Percentiles rank a stretch among this genome's conserved stretches.
These are phyloP conservation scores for Arabis alpina DNA, from an alignment of 345 rosid species.

Conservation along the genomic window DNA sequence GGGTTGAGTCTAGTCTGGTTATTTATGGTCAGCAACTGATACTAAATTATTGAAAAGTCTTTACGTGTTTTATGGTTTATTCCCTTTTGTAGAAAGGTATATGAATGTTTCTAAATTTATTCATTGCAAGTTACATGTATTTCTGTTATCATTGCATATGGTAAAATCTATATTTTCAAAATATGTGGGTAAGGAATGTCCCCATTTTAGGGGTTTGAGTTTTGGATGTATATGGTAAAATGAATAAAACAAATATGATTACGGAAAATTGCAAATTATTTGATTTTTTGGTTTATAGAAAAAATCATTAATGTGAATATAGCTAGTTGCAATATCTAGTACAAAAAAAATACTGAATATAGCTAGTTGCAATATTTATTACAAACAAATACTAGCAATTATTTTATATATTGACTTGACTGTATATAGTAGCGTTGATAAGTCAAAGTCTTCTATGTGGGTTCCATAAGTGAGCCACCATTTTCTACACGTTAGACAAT, in stretches of 20 bases:
- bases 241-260: background rate
- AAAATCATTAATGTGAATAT: no score
- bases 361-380: slow-evolving; percentile 7
- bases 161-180: no score
- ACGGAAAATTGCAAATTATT: background rate
- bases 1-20: slow-evolving; percentile 23
- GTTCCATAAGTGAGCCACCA: slow-evolving; percentile 29
- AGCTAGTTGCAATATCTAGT: slow-evolving; percentile 6
- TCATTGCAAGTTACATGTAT: background rate
- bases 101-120: background rate
- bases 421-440: slow-evolving; percentile 5
- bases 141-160: no score
- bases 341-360: no score
- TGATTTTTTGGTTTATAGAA: no score
- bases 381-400: background rate
- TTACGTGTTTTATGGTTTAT: slow-evolving; percentile 27
- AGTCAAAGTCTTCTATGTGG: slow-evolving; percentile 39
- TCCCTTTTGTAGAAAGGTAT: background rate
- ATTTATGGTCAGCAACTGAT: slow-evolving; percentile 33
- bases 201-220: no score
- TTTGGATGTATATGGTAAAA: no score
- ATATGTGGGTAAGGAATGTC: no score
- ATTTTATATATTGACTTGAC: slow-evolving; percentile 29
- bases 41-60: slow-evolving; percentile 12
- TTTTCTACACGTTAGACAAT: slow-evolving; percentile 18